Conservation (phyloP, 1,284 basidiomycete genomes). For the Trametes pubescens region DNA sequence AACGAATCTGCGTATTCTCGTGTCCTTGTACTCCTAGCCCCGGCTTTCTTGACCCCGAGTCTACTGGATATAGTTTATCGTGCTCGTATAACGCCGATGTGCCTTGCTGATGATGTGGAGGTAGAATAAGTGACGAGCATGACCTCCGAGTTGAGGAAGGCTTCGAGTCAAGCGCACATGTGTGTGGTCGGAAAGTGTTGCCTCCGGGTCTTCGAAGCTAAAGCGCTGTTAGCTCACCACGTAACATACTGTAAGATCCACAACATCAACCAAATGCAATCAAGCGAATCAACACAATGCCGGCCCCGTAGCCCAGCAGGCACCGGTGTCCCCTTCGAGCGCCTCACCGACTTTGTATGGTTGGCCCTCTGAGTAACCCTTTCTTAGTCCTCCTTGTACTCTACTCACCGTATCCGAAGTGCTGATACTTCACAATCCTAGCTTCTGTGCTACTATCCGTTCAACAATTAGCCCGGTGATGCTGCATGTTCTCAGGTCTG, state of each 20-base stretch:
- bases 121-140: too few species aligned
- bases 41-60: neutral
- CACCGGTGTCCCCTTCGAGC: neutral
- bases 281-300: neutral
- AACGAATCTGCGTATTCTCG: too few species aligned
- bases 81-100: too few species aligned
- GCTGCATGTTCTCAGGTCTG: neutral
- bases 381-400: too few species aligned
- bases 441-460: neutral
- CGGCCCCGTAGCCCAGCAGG: neutral
- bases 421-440: too few species aligned
- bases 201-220: neutral
- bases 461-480: neutral
- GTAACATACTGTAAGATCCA: neutral
- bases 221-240: neutral
- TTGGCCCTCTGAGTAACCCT: neutral
- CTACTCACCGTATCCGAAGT: too few species aligned
- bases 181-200: neutral
- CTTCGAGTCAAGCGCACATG: too few species aligned
- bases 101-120: too few species aligned
- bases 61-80: neutral
- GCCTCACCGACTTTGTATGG: neutral
- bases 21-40: neutral
- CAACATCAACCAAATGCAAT: slow-evolving; percentile 1
- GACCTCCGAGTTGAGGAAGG: too few species aligned